Percentiles rank a stretch among this genome's conserved stretches.
phyloP scores from a whole-genome alignment of 2,329 filamentous ascomycete genomes.

The Amauroascus verrucosus region DNA sequence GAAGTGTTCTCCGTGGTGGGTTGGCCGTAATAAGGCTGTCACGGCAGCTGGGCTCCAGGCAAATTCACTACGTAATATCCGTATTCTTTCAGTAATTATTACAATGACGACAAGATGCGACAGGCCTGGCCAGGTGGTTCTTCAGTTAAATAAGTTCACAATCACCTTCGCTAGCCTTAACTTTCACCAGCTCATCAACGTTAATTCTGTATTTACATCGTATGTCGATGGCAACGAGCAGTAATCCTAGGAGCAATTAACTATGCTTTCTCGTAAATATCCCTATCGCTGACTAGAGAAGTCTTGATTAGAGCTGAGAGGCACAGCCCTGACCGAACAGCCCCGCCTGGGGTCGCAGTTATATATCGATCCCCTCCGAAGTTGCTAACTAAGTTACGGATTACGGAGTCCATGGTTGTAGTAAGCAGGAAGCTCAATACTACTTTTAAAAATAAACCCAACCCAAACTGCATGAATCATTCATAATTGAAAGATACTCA shows the following conservation, averaged over 20 bases:
- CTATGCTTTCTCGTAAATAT: no score
- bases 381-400: neutral
- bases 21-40: neutral
- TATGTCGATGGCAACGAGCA: no score
- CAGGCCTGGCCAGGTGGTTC: neutral
- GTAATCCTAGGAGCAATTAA: no score
- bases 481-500: neutral
- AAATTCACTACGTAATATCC: neutral
- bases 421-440: neutral
- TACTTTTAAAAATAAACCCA: neutral
- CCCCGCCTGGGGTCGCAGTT: neutral
- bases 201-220: no score
- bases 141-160: neutral
- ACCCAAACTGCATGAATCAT: neutral
- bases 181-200: neutral
- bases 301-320: neutral
- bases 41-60: neutral
- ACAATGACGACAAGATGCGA: conserved; percentile 9
- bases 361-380: neutral
- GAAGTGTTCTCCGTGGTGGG: neutral
- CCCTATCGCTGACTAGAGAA: no score
- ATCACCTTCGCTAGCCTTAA: neutral
- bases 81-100: neutral
- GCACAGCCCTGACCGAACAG: neutral
- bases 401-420: neutral